Percentiles rank a stretch among this genome's conserved stretches.
phyloP scores from a whole-genome alignment of 2,329 filamentous ascomycete species.

The Sporothrix globosa region DNA sequence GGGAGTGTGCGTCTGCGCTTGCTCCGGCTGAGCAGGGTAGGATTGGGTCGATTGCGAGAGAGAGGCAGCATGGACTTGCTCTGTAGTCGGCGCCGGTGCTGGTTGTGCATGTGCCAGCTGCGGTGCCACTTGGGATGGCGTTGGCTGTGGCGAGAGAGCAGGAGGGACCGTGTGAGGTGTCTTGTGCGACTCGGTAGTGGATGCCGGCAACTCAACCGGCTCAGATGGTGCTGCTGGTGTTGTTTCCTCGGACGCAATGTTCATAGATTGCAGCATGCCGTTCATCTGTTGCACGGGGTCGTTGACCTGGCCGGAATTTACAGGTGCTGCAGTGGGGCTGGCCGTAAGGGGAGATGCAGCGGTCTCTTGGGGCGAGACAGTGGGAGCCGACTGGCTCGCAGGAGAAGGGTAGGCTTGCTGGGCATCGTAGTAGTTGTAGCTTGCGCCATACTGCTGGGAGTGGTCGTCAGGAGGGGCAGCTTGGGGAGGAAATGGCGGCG shows the following conservation, averaged over 20 bases:
- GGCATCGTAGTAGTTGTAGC: slow-evolving; percentile 22
- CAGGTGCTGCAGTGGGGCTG: background rate
- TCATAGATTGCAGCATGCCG: slow-evolving; percentile 17
- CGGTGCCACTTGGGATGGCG: background rate
- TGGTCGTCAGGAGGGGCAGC: background rate
- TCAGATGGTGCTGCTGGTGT: background rate
- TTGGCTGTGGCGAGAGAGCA: background rate
- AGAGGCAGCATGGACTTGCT: background rate
- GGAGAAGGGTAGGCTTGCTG: background rate
- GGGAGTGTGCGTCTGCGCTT: background rate
- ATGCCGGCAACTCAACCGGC: background rate
- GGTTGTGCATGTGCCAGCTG: background rate
- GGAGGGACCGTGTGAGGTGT: background rate
- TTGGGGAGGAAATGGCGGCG: background rate
- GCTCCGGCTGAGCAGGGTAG: background rate
- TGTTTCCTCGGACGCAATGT: background rate
- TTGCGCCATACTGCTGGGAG: slow-evolving; percentile 1
- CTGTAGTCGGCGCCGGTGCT: background rate
- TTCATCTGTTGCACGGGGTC: slow-evolving; percentile 18
- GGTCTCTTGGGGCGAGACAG: background rate
- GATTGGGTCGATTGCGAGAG: background rate
- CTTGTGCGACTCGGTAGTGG: background rate
- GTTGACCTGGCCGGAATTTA: background rate
- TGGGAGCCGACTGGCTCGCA: background rate
- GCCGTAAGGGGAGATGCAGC: background rate